Evolutionary conservation across 192 early-diverging fungal species (phyloP), one percentile per base, ranked within the genome.

Genomic region (Pilaira anomala): DNA sequence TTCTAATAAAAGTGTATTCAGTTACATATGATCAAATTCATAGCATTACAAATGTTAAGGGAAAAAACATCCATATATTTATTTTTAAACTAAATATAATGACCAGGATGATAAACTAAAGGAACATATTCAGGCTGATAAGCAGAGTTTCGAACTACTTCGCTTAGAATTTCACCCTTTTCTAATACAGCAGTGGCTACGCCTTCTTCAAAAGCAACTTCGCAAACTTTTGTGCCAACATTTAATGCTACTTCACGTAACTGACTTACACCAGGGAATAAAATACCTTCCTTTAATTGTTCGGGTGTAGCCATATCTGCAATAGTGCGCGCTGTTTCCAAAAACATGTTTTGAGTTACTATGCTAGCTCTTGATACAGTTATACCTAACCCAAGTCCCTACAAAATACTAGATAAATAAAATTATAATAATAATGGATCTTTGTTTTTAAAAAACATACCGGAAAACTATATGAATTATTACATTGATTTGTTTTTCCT

Each of bases 401-500:
- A 39, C 3, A 40, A 24, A 45, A 25, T 28, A 52, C 5, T 13
- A 18, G 13, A 54, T 14, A 54, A 24, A 12, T 30, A 14, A 24
- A 36, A 50, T 39, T 14, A 6, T 8, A 33, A 21, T 50, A 2
- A 24, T 30, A 19, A 11, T 18, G 7, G 24, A 24, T 60, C n/a
- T n/a, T n/a, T n/a, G 7, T 48, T 29, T 26, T 22, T 28, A 9
- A 36, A 26, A 52, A 4, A 65, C 93, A 51, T 53, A 63, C 93
- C 46, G 96, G 96, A 44, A 96, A 98, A 57, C 95, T 91, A 72
- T 95, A 98, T 82, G 90, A 92, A 79, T 96, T 96, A 80, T 96
- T 94, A 65, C 91, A 93, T 80, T 96, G 92, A 24, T 88, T 91
- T 11, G 93, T 89, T 36, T 84, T 73, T 25, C 76, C 68, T 26